Evolutionary conservation across 768 basidiomycete genomes (phyloP).

Genomic region (Boletus insuetus): DNA sequence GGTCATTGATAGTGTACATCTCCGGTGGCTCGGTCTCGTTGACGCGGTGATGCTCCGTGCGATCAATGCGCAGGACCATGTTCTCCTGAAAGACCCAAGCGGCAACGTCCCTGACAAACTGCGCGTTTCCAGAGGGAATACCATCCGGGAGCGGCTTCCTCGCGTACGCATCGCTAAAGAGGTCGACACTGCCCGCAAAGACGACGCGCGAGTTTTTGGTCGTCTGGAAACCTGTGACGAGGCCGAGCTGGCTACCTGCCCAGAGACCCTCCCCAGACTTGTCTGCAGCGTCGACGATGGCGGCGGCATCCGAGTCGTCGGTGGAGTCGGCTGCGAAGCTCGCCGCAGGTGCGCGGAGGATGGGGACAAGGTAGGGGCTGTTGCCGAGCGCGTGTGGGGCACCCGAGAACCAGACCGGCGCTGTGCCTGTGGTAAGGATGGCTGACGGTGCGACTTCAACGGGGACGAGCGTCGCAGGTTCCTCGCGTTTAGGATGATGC

Average conservation of each 20-base stretch:
- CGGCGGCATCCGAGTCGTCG: conserved; percentile 54
- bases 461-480: conserved; percentile 63
- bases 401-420: conserved; percentile 78
- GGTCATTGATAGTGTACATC: conserved; percentile 82
- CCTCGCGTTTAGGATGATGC: conserved; percentile 76
- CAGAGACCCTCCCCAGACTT: conserved; percentile 77
- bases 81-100: conserved; percentile 92
- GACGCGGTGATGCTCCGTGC: conserved; percentile 66
- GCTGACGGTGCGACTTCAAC: conserved; percentile 47
- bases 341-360: conserved; percentile 73
- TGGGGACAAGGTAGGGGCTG: conserved; percentile 79
- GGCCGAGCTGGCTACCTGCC: conserved; percentile 72
- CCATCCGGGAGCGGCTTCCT: conserved; percentile 61
- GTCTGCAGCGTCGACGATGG: conserved; percentile 66
- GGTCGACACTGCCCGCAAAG: conserved; percentile 77
- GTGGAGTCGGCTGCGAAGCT: conserved; percentile 74
- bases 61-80: conserved; percentile 75
- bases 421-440: conserved; percentile 45
- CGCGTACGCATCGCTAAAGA: conserved; percentile 77
- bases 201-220: conserved; percentile 70
- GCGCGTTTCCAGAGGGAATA: conserved; percentile 67
- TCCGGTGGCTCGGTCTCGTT: conserved; percentile 61
- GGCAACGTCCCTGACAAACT: conserved; percentile 70
- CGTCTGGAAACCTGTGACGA: conserved; percentile 91
- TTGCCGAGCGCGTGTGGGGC: conserved; percentile 59